Evolutionary conservation across 1,284 basidiomycete genomes (phyloP).

Genomic region (Tilletia walkeri): DNA sequence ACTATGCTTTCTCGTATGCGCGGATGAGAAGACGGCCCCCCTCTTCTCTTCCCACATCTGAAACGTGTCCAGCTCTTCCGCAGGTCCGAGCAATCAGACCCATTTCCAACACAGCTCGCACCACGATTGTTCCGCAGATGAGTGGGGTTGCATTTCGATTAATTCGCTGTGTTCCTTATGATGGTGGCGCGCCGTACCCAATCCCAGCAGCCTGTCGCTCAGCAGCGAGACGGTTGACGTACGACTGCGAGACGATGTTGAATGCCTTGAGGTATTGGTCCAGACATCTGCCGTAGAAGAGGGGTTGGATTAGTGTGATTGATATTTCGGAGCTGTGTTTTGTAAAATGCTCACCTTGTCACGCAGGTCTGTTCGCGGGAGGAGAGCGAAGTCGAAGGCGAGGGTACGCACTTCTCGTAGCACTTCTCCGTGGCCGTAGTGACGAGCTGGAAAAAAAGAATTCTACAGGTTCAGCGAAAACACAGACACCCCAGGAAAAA

Average conservation of each 20-base stretch:
- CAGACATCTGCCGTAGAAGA: neutral
- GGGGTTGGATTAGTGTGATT: neutral
- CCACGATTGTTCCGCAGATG: too few relatives aligned
- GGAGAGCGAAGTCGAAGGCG: constrained; percentile 40
- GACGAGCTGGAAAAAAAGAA: constrained; percentile 35
- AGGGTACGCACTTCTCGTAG: constrained; percentile 49
- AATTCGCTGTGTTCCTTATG: neutral
- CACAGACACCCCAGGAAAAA: neutral
- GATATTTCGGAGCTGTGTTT: too few relatives aligned
- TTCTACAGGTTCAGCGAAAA: neutral
- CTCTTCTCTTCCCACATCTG: too few relatives aligned
- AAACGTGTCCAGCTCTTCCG: too few relatives aligned
- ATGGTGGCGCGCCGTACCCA: neutral
- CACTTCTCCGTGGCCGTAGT: constrained; percentile 54
- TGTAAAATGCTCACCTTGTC: neutral
- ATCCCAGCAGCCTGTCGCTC: constrained; percentile 27
- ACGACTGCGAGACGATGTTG: constrained; percentile 48
- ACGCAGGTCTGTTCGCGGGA: constrained; percentile 51
- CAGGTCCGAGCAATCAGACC: too few relatives aligned
- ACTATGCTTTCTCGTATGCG: neutral
- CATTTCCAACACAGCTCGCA: too few relatives aligned
- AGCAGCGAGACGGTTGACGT: constrained; percentile 40
- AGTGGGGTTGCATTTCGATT: too few relatives aligned
- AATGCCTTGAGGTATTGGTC: constrained; percentile 25
- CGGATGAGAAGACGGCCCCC: too few relatives aligned